Evolutionary conservation across 208 protist species (phyloP).

Genomic region (Wallacemonas sp.): DNA sequence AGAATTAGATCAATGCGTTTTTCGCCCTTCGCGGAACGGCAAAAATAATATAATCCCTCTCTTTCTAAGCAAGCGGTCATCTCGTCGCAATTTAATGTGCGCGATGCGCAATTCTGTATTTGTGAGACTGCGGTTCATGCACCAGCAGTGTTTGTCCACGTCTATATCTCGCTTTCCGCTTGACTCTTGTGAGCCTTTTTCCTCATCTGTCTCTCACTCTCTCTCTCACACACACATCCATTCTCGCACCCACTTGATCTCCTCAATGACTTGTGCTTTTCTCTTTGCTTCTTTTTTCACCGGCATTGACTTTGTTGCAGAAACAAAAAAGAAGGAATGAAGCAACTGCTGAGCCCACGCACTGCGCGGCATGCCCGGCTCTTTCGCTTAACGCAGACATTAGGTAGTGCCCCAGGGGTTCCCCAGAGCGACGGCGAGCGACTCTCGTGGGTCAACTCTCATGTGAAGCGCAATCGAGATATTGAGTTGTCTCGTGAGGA

Average conservation of each 20-base stretch:
- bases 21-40: too few species aligned
- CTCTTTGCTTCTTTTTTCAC: constrained; percentile 6
- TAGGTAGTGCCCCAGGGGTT: constrained; percentile 27
- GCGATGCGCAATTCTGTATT: too few species aligned
- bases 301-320: too few species aligned
- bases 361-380: constrained; percentile 90
- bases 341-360: constrained; percentile 84
- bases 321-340: constrained; percentile 40
- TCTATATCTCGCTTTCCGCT: too few species aligned
- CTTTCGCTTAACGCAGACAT: constrained; percentile 56
- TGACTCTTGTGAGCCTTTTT: too few species aligned
- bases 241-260: too few species aligned
- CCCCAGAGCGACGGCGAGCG: constrained; percentile 76
- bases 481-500: constrained; percentile 73
- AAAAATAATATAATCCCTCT: too few species aligned
- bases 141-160: too few species aligned
- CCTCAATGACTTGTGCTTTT: constrained; percentile 3
- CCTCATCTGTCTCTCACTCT: neutral
- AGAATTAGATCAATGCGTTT: neutral
- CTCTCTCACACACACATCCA: neutral
- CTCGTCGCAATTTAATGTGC: too few species aligned
- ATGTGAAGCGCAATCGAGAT: constrained; percentile 69
- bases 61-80: too few species aligned
- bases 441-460: constrained; percentile 83
- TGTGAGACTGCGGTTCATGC: too few species aligned